Evolutionary conservation across 192 early-diverging fungal species (phyloP), one percentile per base, ranked within the genome.

Genomic region (Lobosporangium transversale): DNA sequence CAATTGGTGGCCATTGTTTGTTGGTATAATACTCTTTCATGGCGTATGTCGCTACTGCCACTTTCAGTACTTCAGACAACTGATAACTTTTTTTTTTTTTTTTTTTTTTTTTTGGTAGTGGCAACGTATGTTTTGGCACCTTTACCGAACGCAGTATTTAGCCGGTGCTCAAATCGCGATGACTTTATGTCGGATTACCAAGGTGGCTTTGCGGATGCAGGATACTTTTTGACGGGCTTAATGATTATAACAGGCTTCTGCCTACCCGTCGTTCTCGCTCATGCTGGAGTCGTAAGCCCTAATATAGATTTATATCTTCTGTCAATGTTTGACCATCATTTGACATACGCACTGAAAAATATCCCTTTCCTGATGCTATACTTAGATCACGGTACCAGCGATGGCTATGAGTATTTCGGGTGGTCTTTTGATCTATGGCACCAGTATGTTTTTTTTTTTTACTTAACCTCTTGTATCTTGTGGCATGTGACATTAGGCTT

Each of bases 1-100:
- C 71, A 97, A 95, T 78, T 99, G 97, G 97, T 93, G 94, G 86
- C 94, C 96, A 18, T 82, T 99, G 40, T 86, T 96, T 40, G 96
- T 97, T 42, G 88, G 87, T 87, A 82, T 53, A 70, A 20, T 32
- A 37, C 21, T 15, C 48, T 35, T 53, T 4, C 21, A 33, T 36
- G 35, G 48, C n/a, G n/a, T n/a, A n/a, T n/a, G n/a, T n/a, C n/a
- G n/a, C n/a, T n/a, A n/a, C n/a, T n/a, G n/a, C n/a, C n/a, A n/a
- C n/a, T n/a, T n/a, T n/a, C n/a, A n/a, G n/a, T n/a, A n/a, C n/a
- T n/a, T n/a, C n/a, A n/a, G n/a, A n/a, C n/a, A n/a, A n/a, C n/a
- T n/a, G n/a, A n/a, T n/a, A n/a, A n/a, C n/a, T n/a, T n/a, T n/a
- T n/a, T n/a, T n/a, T n/a, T n/a, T n/a, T n/a, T n/a, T n/a, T n/a